A percentile compares a stretch with the other conserved stretches of the same genome.
Conservation (phyloP, 345 rosid species). For the Trapa bicornis region DNA sequence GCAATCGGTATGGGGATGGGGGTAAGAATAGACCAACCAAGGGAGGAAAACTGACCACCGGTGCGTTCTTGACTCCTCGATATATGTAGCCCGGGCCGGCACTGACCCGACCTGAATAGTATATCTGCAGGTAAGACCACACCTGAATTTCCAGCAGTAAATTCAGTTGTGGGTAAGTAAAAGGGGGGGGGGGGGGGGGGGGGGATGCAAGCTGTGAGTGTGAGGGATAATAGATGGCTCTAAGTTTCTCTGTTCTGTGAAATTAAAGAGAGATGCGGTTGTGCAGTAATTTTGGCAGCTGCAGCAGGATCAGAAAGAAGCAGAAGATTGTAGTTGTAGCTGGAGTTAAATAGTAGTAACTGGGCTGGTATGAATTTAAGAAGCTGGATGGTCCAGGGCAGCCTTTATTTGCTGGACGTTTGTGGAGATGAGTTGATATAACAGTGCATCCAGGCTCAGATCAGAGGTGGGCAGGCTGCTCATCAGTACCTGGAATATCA, state of each 20-base stretch:
- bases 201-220: not conserved
- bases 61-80: conserved; percentile 16
- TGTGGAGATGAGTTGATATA: conserved; percentile 64
- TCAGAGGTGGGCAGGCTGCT: conserved; percentile 79
- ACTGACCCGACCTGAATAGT: not conserved
- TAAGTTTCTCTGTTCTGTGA: conserved; percentile 15
- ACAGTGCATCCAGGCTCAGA: conserved; percentile 83
- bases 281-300: not conserved
- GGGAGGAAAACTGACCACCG: conserved; percentile 2
- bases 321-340: not conserved
- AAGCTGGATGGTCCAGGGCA: conserved; percentile 67
- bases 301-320: not conserved
- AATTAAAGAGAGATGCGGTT: conserved; percentile 25
- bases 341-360: too few species aligned
- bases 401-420: conserved; percentile 89
- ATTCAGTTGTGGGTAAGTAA: not conserved
- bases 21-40: not conserved
- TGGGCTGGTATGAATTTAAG: conserved; percentile 14
- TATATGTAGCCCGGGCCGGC: not conserved
- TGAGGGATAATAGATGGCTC: not conserved
- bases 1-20: not conserved
- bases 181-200: not conserved
- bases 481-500: conserved; percentile 84
- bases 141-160: not conserved
- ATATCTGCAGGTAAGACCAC: too few species aligned